Percentiles rank a stretch among this genome's conserved stretches.
phyloP scores from a whole-genome alignment of 306 rosid genomes.

The Lagenaria siceraria region DNA sequence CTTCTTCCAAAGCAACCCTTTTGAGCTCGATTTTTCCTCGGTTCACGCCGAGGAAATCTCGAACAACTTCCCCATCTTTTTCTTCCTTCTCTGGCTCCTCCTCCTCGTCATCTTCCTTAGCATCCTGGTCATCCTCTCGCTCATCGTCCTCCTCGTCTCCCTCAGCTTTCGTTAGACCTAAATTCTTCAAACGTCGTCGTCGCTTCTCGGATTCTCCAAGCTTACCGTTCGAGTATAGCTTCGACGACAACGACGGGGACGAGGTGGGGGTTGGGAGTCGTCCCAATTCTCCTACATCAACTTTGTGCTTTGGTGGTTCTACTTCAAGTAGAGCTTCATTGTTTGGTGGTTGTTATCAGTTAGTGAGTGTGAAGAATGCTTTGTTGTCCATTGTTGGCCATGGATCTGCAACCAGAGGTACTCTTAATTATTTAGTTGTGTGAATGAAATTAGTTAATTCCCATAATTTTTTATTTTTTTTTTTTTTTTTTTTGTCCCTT shows the following conservation, averaged over 20 bases:
- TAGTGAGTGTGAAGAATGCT: constrained; percentile 13
- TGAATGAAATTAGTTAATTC: not conserved
- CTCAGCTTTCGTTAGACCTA: not conserved
- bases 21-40: constrained; percentile 6
- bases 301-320: not conserved
- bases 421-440: not conserved
- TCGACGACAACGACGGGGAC: not conserved
- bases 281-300: not conserved
- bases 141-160: constrained; percentile 4
- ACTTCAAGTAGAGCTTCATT: not conserved
- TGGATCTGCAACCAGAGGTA: constrained; percentile 1
- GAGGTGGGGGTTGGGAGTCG: not conserved
- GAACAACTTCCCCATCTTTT: not conserved
- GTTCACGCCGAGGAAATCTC: constrained; percentile 7
- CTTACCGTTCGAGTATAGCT: not conserved
- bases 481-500: not conserved
- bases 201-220: not conserved
- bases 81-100: constrained; percentile 10
- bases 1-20: constrained; percentile 7
- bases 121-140: constrained; percentile 4
- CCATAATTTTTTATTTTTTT: not conserved
- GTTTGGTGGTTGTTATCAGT: constrained; percentile 1
- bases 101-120: constrained; percentile 1
- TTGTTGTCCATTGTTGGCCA: constrained; percentile 8
- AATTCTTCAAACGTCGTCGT: not conserved